These are phyloP conservation scores for Bruguiera gymnorhiza DNA, from an alignment of 345 rosid species.

Conservation along the genomic window DNA sequence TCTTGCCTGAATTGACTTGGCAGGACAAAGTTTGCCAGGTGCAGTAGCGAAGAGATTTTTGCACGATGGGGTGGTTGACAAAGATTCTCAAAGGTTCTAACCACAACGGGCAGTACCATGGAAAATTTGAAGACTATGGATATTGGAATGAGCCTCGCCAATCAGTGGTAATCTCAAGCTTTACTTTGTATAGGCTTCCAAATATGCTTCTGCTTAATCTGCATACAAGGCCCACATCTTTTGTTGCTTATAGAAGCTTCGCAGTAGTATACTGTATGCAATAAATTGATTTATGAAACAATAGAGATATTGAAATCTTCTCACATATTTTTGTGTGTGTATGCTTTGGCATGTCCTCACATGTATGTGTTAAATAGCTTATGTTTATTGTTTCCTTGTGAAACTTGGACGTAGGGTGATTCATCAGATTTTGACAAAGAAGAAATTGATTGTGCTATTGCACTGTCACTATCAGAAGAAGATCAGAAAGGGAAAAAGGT, in stretches of 20 bases:
- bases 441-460: constrained; percentile 77
- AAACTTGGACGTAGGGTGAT: constrained; percentile 54
- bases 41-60: constrained; percentile 12
- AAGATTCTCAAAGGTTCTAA: constrained; percentile 70
- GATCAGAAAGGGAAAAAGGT: constrained; percentile 73
- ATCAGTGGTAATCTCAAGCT: constrained; percentile 49
- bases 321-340: neutral
- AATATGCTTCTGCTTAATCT: constrained; percentile 2
- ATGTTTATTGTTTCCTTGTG: neutral
- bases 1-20: constrained; percentile 21
- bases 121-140: constrained; percentile 45
- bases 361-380: no score
- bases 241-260: neutral
- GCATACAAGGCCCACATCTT: neutral
- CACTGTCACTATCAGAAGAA: constrained; percentile 71
- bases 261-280: neutral
- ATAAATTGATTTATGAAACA: constrained; percentile 5
- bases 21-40: constrained; percentile 34
- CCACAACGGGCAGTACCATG: constrained; percentile 47
- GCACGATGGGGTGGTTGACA: constrained; percentile 83
- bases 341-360: no score
- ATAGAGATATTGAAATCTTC: constrained; percentile 6
- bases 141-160: constrained; percentile 51
- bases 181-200: constrained; percentile 2
- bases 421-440: constrained; percentile 75